Percentiles rank a stretch among this genome's conserved stretches.
phyloP scores from a whole-genome alignment of 495 filamentous ascomycete genomes.

The Hamigera avellanea region DNA sequence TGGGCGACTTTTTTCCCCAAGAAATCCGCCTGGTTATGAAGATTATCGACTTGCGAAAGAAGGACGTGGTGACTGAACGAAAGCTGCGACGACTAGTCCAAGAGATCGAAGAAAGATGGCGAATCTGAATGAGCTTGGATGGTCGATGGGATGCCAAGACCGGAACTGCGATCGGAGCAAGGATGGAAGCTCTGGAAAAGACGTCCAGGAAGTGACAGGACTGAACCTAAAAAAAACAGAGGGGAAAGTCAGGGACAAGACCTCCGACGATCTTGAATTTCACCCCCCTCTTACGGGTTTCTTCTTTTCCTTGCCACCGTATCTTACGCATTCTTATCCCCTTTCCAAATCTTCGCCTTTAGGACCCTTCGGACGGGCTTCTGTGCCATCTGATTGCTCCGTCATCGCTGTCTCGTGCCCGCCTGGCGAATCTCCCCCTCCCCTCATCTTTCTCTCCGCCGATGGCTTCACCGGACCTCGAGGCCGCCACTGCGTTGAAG shows the following conservation, averaged over 20 bases:
- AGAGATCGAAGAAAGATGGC: background rate
- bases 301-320: conserved; percentile 5
- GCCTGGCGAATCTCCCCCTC: conserved; percentile 8
- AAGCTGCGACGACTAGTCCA: no score
- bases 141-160: no score
- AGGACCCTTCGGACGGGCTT: conserved; percentile 7
- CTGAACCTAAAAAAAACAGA: conserved; percentile 5
- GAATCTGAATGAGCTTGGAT: no score
- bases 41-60: conserved; percentile 1
- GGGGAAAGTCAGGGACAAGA: conserved; percentile 3
- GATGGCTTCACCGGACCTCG: conserved; percentile 41
- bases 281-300: no score
- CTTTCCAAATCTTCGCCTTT: conserved; percentile 1
- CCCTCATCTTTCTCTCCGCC: background rate
- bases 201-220: background rate
- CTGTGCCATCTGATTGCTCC: background rate
- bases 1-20: no score
- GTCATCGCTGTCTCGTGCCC: conserved; percentile 21
- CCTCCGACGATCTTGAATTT: no score
- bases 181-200: no score
- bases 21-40: no score
- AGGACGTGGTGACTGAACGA: no score
- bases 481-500: conserved; percentile 73
- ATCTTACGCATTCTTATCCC: background rate
- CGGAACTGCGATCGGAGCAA: conserved; percentile 2